A percentile compares a stretch with the other conserved stretches of the same genome.
Evolutionary conservation across 805 yeast species (phyloP).

Genomic region (Scheffersomyces ergatensis): DNA sequence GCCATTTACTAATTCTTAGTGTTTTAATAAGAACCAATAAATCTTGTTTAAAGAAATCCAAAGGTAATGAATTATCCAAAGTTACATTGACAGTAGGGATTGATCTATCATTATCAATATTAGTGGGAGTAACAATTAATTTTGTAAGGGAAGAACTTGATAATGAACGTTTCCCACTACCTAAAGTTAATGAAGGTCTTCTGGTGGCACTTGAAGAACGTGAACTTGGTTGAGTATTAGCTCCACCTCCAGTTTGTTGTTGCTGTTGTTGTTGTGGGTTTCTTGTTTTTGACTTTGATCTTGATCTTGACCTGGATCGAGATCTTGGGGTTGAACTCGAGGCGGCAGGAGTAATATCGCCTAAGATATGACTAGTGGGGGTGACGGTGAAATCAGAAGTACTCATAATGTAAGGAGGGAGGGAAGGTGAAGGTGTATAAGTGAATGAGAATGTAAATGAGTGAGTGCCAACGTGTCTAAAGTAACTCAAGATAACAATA

Average conservation of each 20-base stretch:
- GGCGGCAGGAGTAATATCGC: no score
- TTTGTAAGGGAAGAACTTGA: slow-evolving; percentile 31
- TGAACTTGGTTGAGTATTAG: slow-evolving; percentile 23
- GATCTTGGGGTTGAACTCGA: slow-evolving; percentile 2
- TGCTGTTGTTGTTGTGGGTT: slow-evolving; percentile 21
- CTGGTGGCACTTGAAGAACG: slow-evolving; percentile 32
- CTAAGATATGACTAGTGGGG: no score
- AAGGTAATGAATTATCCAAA: slow-evolving; percentile 75
- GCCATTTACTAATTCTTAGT: slow-evolving; percentile 79
- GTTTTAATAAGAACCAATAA: slow-evolving; percentile 61
- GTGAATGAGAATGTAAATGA: no score
- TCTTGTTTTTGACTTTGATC: slow-evolving; percentile 38
- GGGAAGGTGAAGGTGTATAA: no score
- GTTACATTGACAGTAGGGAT: slow-evolving; percentile 54
- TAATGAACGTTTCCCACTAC: slow-evolving; percentile 29
- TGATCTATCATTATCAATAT: slow-evolving; percentile 28
- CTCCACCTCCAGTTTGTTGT: no score
- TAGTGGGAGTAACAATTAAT: slow-evolving; percentile 24
- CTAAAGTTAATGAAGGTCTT: slow-evolving; percentile 34
- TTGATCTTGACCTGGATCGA: slow-evolving; percentile 24
- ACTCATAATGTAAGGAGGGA: no score
- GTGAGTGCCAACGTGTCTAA: no score
- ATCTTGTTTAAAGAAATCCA: slow-evolving; percentile 83
- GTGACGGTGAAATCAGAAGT: no score
- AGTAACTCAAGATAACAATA: no score